A percentile compares a stretch with the other conserved stretches of the same genome.
Conservation (phyloP, 208 protist genomes). For the Wallacemonas sp. region DNA sequence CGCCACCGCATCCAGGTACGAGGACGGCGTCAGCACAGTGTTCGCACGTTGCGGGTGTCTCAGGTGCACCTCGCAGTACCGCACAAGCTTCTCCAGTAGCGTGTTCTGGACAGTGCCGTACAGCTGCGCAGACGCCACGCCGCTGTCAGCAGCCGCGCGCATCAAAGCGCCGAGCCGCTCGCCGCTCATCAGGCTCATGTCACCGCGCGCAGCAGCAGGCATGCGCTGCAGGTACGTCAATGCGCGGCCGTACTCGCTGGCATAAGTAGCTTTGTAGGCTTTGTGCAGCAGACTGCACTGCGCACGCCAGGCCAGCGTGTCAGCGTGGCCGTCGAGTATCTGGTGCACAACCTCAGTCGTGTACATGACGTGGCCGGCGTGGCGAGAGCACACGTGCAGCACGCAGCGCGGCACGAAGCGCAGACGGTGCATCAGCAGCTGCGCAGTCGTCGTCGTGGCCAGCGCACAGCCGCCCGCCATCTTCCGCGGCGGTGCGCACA, state of each 20-base stretch:
- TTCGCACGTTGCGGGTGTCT: neutral
- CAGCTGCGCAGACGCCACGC: neutral
- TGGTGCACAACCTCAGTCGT: slow-evolving; percentile 28
- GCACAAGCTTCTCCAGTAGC: slow-evolving; percentile 7
- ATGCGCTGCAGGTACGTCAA: slow-evolving; percentile 20
- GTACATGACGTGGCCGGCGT: neutral
- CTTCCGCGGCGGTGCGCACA: neutral
- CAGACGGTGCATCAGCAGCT: slow-evolving; percentile 15
- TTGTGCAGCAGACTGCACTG: slow-evolving; percentile 17
- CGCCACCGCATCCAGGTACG: neutral
- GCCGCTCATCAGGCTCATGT: slow-evolving; percentile 22
- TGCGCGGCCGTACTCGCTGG: slow-evolving; percentile 25
- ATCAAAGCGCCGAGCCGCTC: neutral
- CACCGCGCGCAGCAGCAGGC: slow-evolving; percentile 1
- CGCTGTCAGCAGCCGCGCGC: slow-evolving; percentile 2
- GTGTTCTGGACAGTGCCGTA: slow-evolving; percentile 6
- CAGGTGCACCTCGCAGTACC: slow-evolving; percentile 17
- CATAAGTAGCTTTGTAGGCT: slow-evolving; percentile 25
- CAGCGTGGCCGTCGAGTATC: slow-evolving; percentile 17
- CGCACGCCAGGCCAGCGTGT: slow-evolving; percentile 18
- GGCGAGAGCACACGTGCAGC: slow-evolving; percentile 8
- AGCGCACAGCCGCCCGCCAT: neutral
- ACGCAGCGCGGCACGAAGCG: slow-evolving; percentile 27
- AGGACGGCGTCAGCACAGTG: neutral
- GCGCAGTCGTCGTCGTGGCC: slow-evolving; percentile 21